Percentiles rank a stretch among this genome's conserved stretches.
Evolutionary conservation across 208 protist genomes (phyloP).

Genomic region (Crithidia mellificae): DNA sequence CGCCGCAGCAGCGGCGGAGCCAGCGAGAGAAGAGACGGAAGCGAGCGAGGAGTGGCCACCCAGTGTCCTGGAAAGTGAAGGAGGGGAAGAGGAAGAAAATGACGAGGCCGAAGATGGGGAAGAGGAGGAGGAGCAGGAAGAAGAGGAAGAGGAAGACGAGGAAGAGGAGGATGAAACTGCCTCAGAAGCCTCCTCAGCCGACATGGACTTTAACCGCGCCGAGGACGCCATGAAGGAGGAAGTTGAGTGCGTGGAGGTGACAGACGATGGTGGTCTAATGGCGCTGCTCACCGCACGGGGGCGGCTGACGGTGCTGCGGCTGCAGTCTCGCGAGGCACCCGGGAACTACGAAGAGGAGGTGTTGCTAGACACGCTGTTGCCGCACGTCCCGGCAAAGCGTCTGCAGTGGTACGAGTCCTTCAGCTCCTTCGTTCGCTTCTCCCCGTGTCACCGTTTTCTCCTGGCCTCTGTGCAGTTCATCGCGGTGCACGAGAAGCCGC

Average conservation of each 20-base stretch:
- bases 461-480: conserved; percentile 62
- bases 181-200: conserved; percentile 39
- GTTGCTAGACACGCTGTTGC: conserved; percentile 44
- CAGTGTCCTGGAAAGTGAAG: too few relatives aligned
- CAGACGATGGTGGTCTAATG: conserved; percentile 52
- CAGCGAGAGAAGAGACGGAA: too few relatives aligned
- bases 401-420: conserved; percentile 70
- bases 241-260: conserved; percentile 67
- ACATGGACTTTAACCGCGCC: conserved; percentile 50
- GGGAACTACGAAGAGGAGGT: conserved; percentile 49
- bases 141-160: not conserved
- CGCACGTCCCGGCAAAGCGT: conserved; percentile 26
- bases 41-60: too few relatives aligned
- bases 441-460: conserved; percentile 64
- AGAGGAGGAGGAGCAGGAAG: not conserved
- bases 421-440: conserved; percentile 54
- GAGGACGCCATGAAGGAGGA: conserved; percentile 60
- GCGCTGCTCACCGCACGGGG: conserved; percentile 73
- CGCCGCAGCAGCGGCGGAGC: too few relatives aligned
- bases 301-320: conserved; percentile 57
- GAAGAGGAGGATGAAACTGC: conserved; percentile 27
- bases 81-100: too few relatives aligned
- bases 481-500: conserved; percentile 23
- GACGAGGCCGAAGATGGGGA: too few relatives aligned
- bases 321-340: conserved; percentile 27